Base-by-base conservation (phyloP, 148 eudicot genomes). In the Polygonum maritimum region DNA sequence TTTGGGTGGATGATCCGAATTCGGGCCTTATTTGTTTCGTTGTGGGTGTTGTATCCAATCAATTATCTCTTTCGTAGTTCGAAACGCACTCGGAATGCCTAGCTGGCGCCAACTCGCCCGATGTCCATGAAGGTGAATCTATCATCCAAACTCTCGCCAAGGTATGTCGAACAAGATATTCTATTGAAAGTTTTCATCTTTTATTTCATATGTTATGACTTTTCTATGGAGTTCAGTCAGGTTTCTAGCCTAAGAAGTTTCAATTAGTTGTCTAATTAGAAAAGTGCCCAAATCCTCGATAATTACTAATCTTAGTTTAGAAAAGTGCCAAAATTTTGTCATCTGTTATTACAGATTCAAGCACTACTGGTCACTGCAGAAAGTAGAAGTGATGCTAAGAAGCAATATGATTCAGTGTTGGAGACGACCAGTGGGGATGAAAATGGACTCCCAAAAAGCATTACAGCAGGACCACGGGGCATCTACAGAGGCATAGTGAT, bases 21-120 rank as follows among this genome's bases (percentile, higher is more conserved):
- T 88, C 97, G 18, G 97, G 98, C 2, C 77, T 92, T 75, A 91
- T 94, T 77, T 89, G 90, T 72, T 94, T 94, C 14, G 95, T 91
- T 69, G 93, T 91, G 7, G 98, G 94, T 5, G 98, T 92, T 73
- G 98, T 94, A 76, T 82, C 75, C 13, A 94, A 94, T 76, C 93
- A 94, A 72, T 92, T 91, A 58, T 87, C 97, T 13, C n/a, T 88
- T 2, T 94, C 98, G 2, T 60, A 83, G 71, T 94, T 94, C 7
- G 98, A 94, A 65, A 85, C 83, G 0, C 98, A 93, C 0, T 77
- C 82, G 3, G 93, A 88, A 12, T 94, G 97, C 83, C 47, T 82
- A 39, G 91, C 93, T 58, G 90, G 78, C 48, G 48, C 80, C 39
- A 63, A 69, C 19, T 80, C 79, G 14, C 74, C 38, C 36, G 83